phyloP scores from a whole-genome alignment of 176 grass and related monocot genomes.

The Oryza meridionalis region DNA sequence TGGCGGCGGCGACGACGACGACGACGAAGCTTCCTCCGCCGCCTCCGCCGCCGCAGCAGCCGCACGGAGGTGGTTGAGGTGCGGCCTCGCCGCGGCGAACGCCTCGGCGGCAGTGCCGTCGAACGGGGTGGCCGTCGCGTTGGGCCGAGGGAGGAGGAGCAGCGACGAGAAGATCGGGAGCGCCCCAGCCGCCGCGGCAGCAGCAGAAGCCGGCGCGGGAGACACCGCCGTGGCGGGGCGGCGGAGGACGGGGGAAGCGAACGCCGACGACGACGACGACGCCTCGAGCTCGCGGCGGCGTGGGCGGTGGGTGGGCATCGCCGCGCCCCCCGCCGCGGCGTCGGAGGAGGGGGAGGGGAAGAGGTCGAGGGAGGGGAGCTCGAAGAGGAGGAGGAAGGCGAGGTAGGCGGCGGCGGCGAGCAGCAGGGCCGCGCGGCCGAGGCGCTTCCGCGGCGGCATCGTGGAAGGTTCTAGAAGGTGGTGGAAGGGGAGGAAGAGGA shows the following conservation, averaged over 20 bases:
- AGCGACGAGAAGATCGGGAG: conserved; percentile 56
- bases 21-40: not conserved
- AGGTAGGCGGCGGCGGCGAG: conserved; percentile 31
- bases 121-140: conserved; percentile 46
- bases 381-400: conserved; percentile 51
- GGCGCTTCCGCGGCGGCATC: conserved; percentile 41
- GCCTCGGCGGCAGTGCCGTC: conserved; percentile 35
- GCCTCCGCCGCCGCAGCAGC: not conserved
- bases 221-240: conserved; percentile 33
- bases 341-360: not conserved
- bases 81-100: conserved; percentile 45
- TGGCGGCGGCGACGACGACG: conserved; percentile 2
- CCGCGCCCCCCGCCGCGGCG: not conserved
- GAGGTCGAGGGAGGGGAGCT: conserved; percentile 28
- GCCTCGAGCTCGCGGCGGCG: conserved; percentile 56
- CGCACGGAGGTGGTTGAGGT: conserved; percentile 37
- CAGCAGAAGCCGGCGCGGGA: not conserved
- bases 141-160: conserved; percentile 46
- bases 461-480: conserved; percentile 31
- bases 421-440: conserved; percentile 22
- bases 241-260: conserved; percentile 20
- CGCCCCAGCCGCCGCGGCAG: not conserved
- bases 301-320: conserved; percentile 42
- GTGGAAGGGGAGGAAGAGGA: not conserved
- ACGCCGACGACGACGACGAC: not conserved